Evolutionary conservation across 345 rosid species (phyloP).

Genomic region (Gossypium australe): DNA sequence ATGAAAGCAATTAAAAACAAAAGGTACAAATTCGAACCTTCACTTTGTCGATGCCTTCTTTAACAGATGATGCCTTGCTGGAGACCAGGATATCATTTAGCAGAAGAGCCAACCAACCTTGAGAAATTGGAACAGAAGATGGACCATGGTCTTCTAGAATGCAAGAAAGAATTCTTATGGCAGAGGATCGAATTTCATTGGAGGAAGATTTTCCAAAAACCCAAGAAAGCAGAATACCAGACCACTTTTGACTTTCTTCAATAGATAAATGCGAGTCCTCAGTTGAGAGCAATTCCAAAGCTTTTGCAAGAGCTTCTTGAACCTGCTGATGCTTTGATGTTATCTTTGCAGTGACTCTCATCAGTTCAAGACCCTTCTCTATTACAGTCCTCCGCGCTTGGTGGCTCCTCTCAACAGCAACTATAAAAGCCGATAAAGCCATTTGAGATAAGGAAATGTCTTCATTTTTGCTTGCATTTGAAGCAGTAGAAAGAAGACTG

Average conservation of each 20-base stretch:
- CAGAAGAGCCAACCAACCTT: conserved; percentile 86
- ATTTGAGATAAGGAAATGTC: conserved; percentile 76
- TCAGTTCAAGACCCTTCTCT: conserved; percentile 78
- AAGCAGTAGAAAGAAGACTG: conserved; percentile 74
- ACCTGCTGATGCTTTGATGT: conserved; percentile 60
- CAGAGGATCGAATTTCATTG: conserved; percentile 57
- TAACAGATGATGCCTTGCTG: conserved; percentile 46
- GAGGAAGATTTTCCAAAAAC: conserved; percentile 60
- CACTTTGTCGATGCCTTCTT: conserved; percentile 50
- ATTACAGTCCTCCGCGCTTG: conserved; percentile 56
- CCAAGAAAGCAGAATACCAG: conserved; percentile 80
- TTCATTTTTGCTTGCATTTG: conserved; percentile 74
- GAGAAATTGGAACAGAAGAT: conserved; percentile 72
- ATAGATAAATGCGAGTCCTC: conserved; percentile 65
- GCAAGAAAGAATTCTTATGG: conserved; percentile 68
- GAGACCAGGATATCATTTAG: conserved; percentile 57
- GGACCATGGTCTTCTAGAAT: conserved; percentile 81
- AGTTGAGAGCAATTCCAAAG: conserved; percentile 62
- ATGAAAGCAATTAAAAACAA: not conserved
- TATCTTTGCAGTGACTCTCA: conserved; percentile 73
- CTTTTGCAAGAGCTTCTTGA: conserved; percentile 89
- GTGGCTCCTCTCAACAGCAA: conserved; percentile 77
- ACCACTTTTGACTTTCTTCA: conserved; percentile 93
- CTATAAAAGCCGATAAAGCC: conserved; percentile 80
- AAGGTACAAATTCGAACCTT: conserved; percentile 44